Conservation (phyloP, 2,329 filamentous ascomycete species). For the Mycosphaerella arachidis region DNA sequence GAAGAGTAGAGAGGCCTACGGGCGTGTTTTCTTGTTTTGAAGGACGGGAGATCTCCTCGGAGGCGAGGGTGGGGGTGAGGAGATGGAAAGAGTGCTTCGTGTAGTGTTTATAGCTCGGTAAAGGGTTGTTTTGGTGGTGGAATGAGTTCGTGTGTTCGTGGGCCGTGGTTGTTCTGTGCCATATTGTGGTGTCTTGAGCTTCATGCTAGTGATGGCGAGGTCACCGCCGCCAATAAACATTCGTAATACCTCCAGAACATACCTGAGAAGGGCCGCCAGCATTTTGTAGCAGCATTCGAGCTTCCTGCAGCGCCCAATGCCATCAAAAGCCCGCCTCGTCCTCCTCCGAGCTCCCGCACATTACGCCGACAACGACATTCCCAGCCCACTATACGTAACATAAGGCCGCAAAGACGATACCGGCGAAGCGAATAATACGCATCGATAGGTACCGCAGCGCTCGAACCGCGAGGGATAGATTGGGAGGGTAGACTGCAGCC, state of each 20-base stretch:
- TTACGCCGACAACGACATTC: not conserved
- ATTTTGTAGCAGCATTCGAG: not conserved
- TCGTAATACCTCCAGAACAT: not conserved
- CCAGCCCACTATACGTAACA: not conserved
- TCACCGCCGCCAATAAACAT: not conserved
- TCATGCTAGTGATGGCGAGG: not conserved
- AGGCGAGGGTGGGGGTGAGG: not conserved
- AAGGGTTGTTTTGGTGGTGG: not conserved
- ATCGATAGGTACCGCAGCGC: not conserved
- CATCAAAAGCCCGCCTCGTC: not conserved
- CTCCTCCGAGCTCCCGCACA: not conserved
- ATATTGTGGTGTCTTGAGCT: not conserved
- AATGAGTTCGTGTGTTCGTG: not conserved
- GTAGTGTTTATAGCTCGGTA: not conserved
- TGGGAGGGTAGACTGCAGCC: not conserved
- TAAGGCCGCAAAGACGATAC: not conserved
- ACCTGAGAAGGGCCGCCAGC: not conserved
- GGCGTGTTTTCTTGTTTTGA: not conserved
- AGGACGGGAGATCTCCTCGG: not conserved
- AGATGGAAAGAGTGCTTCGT: not conserved
- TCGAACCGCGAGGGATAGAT: not conserved
- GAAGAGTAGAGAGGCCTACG: conserved; percentile 42
- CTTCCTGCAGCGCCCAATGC: not conserved
- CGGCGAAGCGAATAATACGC: not conserved
- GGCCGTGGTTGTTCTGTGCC: not conserved